Evolutionary conservation across 768 basidiomycete genomes (phyloP).

Genomic region (Clavulina sp.): DNA sequence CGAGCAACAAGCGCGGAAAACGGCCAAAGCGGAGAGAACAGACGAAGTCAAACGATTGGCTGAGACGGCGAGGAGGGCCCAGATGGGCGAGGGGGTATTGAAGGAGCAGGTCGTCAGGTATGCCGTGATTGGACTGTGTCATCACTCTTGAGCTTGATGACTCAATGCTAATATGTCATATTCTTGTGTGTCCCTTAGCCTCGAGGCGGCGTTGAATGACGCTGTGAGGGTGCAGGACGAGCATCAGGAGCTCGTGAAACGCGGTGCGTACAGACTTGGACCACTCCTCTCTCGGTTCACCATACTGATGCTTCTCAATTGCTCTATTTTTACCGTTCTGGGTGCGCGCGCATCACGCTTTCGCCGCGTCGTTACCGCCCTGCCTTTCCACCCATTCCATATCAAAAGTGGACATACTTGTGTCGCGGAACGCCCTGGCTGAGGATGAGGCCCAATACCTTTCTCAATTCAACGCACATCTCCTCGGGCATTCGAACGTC

Average conservation of each 20-base stretch:
- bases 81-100: constrained; percentile 50
- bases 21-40: too few relatives aligned
- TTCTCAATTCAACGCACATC: constrained; percentile 68
- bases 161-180: background rate
- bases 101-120: constrained; percentile 52
- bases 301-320: too few relatives aligned
- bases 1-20: too few relatives aligned
- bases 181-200: constrained; percentile 15
- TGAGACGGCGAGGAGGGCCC: constrained; percentile 9
- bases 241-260: constrained; percentile 41
- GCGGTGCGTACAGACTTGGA: background rate
- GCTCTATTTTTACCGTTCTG: too few relatives aligned
- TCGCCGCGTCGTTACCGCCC: too few relatives aligned
- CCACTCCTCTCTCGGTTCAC: too few relatives aligned
- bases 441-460: constrained; percentile 64
- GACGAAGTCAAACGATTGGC: background rate
- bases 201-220: constrained; percentile 36
- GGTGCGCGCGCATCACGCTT: too few relatives aligned
- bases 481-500: constrained; percentile 69
- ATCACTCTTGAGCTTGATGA: background rate
- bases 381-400: background rate
- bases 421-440: constrained; percentile 55
- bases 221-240: constrained; percentile 52
- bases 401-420: constrained; percentile 40
- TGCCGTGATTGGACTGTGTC: constrained; percentile 15